Base-by-base conservation (phyloP, 2,329 filamentous ascomycete species). In the Pseudonectria buxi region DNA sequence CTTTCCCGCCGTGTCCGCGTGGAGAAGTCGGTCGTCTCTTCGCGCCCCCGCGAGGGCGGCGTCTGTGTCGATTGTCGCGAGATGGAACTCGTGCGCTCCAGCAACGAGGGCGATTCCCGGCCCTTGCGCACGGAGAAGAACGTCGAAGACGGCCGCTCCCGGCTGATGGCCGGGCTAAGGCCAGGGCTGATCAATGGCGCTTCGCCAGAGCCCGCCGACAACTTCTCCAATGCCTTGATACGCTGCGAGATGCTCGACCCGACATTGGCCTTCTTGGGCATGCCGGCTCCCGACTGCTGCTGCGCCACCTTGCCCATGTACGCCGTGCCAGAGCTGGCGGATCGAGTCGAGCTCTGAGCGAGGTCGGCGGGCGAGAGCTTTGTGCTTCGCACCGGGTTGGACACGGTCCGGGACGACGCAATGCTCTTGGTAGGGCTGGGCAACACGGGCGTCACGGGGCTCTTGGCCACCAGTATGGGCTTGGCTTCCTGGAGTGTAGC, bases 241-340 rank as follows among this genome's bases (percentile, higher is more conserved):
- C 92, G 82, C 58, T 90, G 86, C 3, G 90, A 94, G 41, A 98
- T 95, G 48, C 86, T 88, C 7, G 85, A 88, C 7, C 87, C 89
- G 15, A 96, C 76, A 51, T 86, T 92, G 46, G 81, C 72, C 57
- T 89, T 94, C 37, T 56, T 59, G 30, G 72, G 65, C 32, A 82
- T 54, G 33, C 72, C 71, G 11, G 73, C 56, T 11, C 60, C 61
- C 29, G 55, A 58, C 22, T 67, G 61, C 47, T 76, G 74, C 43
- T 72, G 75, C 7, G 65, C 66, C 31, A 74, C 63, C 40, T 67
- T 74, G 47, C 74, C 72, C 37, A 76, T 49, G 46, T 69, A 77
- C 10, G 72, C 70, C 7, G 75, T 68, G 14, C 77, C 72, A 4
- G 72, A 70, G 24, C 76, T 80, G 28, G 72, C 64, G 18, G 76